Percentiles rank a stretch among this genome's conserved stretches.
These are phyloP conservation scores for Penicillium sp. DNA, from an alignment of 2,329 filamentous ascomycete species.

Conservation along the genomic window DNA sequence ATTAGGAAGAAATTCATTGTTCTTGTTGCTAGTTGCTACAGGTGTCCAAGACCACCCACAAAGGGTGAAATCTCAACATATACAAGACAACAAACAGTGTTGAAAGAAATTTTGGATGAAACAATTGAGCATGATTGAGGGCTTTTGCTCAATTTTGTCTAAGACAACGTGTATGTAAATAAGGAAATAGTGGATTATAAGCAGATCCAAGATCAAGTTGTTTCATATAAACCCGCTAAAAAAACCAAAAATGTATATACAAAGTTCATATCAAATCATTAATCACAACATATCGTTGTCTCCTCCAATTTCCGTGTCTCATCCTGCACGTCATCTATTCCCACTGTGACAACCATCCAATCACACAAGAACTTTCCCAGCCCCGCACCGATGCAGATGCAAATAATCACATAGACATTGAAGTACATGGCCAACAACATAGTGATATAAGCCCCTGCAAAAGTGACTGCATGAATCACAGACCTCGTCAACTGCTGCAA, in stretches of 20 bases:
- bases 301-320: conserved; percentile 17
- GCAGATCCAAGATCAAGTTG: neutral
- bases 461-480: conserved; percentile 20
- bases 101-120: neutral
- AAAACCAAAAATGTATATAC: neutral
- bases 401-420: conserved; percentile 23
- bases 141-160: neutral
- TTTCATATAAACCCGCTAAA: neutral
- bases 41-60: neutral
- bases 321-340: conserved; percentile 11
- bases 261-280: neutral
- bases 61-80: neutral
- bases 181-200: neutral
- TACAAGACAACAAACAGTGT: neutral
- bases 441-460: conserved; percentile 21
- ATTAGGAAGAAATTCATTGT: neutral
- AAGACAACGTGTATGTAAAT: neutral
- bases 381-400: conserved; percentile 21
- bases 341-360: conserved; percentile 24
- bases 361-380: conserved; percentile 25
- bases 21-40: neutral
- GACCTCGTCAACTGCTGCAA: conserved; percentile 18
- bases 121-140: neutral
- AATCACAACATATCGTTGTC: conserved; percentile 23
- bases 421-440: conserved; percentile 24